Evolutionary conservation across 2,329 filamentous ascomycete genomes (phyloP), one percentile per base, ranked within the genome.

Genomic region (Aspergillus thermomutatus): DNA sequence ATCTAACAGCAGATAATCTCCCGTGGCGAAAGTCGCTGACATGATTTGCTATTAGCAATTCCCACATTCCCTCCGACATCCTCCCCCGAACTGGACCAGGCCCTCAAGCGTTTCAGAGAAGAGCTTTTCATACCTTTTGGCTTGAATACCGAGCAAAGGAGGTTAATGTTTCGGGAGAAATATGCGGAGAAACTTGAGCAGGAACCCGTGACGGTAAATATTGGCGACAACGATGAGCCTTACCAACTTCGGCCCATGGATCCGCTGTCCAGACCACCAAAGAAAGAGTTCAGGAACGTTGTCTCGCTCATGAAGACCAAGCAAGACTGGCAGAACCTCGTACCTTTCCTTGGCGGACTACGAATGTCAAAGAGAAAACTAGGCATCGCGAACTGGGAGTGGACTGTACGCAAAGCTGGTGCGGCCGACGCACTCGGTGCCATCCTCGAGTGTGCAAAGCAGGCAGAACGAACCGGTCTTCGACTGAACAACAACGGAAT

Each of bases 41-140:
- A 53, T 45, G 11, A n/a, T n/a, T 4, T 37, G 10, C 21, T 1
- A 43, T 54, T 53, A 74, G 69, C 65, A 34, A 68, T 79, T 41
- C 77, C 77, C 10, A 67, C 65, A 4, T 79, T 79, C 62, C 62
- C 63, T 28, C 68, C 71, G 14, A 75, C 75, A 50, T 69, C 70
- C 17, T 76, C 74, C 27, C 60, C 72, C 50, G 72, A 78, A 62
- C 67, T 79, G 55, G 71, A 78, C 60, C 61, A 71, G 46, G 66
- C 74, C 50, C 70, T 80, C 31, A 62, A 69, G 27, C 68, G 67
- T 57, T 77, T 75, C 65, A 76, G 77, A 60, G 64, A 78, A 58
- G 71, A 74, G 43, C 67, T 79, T 50, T 79, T 80, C 64, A 74
- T 78, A 31, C 77, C 77, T 27, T 69, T 68, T 50, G 70, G 71